Percentiles rank a stretch among this genome's conserved stretches.
Evolutionary conservation across 2,329 filamentous ascomycete species (phyloP).

Genomic region (Emmonsia crescens): DNA sequence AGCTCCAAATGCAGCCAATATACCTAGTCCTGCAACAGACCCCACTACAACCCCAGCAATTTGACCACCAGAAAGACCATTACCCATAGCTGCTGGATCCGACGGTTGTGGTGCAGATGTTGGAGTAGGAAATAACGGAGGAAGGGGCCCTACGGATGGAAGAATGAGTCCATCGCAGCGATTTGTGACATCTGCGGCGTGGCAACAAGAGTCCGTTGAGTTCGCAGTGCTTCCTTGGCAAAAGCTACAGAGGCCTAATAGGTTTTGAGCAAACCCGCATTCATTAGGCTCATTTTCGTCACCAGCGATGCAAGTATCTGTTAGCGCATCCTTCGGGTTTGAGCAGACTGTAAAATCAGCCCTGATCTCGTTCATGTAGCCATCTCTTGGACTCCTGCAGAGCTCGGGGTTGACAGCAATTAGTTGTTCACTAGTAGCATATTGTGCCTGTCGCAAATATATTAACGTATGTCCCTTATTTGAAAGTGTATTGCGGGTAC

Average conservation of each 20-base stretch:
- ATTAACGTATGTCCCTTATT: constrained; percentile 11
- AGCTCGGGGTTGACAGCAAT: constrained; percentile 63
- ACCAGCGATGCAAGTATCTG: constrained; percentile 62
- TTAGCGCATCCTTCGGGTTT: constrained; percentile 68
- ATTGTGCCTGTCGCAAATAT: constrained; percentile 50
- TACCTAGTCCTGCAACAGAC: constrained; percentile 55
- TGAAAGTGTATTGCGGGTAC: constrained; percentile 1
- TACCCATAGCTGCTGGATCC: constrained; percentile 25
- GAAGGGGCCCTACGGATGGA: constrained; percentile 53
- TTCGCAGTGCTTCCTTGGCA: constrained; percentile 76
- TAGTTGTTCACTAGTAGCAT: constrained; percentile 77
- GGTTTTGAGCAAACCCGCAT: constrained; percentile 68
- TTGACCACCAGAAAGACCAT: constrained; percentile 32
- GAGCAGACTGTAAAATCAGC: constrained; percentile 89
- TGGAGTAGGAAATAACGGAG: constrained; percentile 50
- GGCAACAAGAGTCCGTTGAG: constrained; percentile 90
- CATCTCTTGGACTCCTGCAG: constrained; percentile 55
- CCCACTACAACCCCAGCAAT: constrained; percentile 90
- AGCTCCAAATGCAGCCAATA: constrained; percentile 56
- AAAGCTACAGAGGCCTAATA: constrained; percentile 72
- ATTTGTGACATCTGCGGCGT: constrained; percentile 62
- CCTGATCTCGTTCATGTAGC: constrained; percentile 66
- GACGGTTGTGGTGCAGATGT: constrained; percentile 52
- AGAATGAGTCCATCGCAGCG: constrained; percentile 68
- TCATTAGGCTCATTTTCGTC: constrained; percentile 71